phyloP scores from a whole-genome alignment of 2,329 filamentous ascomycete species.

The Neopestalotiopsis sp. region DNA sequence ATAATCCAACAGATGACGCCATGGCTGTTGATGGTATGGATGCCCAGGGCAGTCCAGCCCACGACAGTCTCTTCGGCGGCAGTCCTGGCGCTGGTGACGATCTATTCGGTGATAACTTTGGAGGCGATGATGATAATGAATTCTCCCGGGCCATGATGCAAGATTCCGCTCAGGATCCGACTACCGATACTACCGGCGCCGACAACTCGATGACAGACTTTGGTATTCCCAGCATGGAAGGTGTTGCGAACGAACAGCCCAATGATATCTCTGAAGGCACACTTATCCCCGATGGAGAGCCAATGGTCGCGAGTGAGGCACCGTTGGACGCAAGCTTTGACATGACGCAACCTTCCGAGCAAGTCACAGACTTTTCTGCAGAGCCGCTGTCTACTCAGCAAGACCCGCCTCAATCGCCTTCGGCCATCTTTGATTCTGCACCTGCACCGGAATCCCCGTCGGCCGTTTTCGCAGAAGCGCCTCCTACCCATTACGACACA shows the following conservation, averaged over 20 bases:
- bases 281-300: conserved; percentile 26
- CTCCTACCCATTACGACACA: conserved; percentile 52
- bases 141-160: conserved; percentile 74
- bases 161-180: conserved; percentile 40
- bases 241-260: background rate
- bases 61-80: conserved; percentile 81
- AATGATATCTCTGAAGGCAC: conserved; percentile 20
- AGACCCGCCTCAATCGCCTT: conserved; percentile 20
- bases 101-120: conserved; percentile 87
- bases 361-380: conserved; percentile 24
- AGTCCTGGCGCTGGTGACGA: conserved; percentile 74
- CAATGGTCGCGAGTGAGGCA: conserved; percentile 4
- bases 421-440: conserved; percentile 21
- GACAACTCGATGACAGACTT: conserved; percentile 38
- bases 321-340: conserved; percentile 17
- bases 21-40: conserved; percentile 41
- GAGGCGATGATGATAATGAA: conserved; percentile 83
- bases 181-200: conserved; percentile 35
- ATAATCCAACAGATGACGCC: conserved; percentile 24
- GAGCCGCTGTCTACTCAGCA: conserved; percentile 19
- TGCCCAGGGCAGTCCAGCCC: conserved; percentile 69
- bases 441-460: conserved; percentile 39
- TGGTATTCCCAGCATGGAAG: conserved; percentile 17
- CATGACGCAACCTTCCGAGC: conserved; percentile 12
- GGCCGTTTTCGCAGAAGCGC: conserved; percentile 42